Base-by-base conservation (phyloP, 805 yeast species). In the Blastobotrys americana region DNA sequence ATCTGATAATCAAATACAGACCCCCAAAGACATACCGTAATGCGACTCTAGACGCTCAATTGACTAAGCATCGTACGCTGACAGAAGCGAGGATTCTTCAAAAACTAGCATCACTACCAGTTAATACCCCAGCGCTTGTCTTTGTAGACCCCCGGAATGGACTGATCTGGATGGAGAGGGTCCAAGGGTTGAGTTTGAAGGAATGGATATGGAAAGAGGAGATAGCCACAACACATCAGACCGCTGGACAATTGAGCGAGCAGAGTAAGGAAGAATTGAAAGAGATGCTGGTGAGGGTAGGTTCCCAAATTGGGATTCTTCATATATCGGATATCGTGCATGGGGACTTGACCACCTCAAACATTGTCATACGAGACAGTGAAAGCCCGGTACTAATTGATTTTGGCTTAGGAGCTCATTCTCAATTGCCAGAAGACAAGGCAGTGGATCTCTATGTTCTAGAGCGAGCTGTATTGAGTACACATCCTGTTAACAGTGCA, bases 391-490 rank as follows among this genome's bases (percentile, higher is more conserved):
- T 69, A 27, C 63, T 93, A 52, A 93, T 93, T 44, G 98, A 93
- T 59, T 93, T 93, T 66, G 98, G 98, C 0, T 70, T 93, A 16
- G 84, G 95, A 2, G 78, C 88, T 9, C 79, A 79, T 46, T 78
- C 95, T 0, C 72, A 73, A 1, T 60, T 87, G 49, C 74, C 84
- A 0, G 98, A 93, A 56, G 97, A 90, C 57, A 88, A 86, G 63
- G 97, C 97, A 2, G 98, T 93, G n/a, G 98, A 93, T 62, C 63
- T 93, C 47, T 93, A 93, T 56, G 97, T 93, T 8, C 65, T 93
- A 48, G 98, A 93, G 63, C 70, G 97, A 55, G 97, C 98, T 0
- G 74, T 93, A 16, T 66, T 78, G 23, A 85, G 96, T 53, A 93
- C 98, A 1, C 98, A 93, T 63, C 90, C 97, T 0, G 71, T 72